Evolutionary conservation across 75 land plant species (phyloP), one percentile per base, ranked within the genome.

Genomic region (Ceratopteris richardii): DNA sequence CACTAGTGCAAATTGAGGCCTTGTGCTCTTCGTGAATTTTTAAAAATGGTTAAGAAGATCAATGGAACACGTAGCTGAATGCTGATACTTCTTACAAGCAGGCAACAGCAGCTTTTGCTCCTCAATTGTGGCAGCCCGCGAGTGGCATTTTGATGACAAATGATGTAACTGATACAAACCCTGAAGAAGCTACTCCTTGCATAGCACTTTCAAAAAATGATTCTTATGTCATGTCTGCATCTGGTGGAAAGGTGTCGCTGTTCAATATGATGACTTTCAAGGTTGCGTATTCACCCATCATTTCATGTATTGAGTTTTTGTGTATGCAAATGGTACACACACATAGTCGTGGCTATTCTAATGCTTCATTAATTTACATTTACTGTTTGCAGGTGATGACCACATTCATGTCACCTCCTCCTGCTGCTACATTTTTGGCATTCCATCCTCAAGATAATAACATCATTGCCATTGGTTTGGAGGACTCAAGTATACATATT

Each of bases 241-340:
- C 88, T 0, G 88, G 88, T 22, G 88, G 88, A 39, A 85, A 85
- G 53, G 79, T 85, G 24, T 85, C 88, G 6, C 57, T 85, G 3
- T 85, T 85, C 50, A 85, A 85, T 47, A 85, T 85, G 89, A 85
- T 85, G 89, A 85, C 89, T 41, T 85, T 85, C 54, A 85, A 85
- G 89, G 89, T 79, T 3, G 11, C 17, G 43, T 29, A 25, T 51
- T 9, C 25, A 10, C 6, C 44, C 17, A 23, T 23, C 30, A n/a
- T 63, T 25, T 33, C 37, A 4, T 9, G 3, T 33, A 9, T 33
- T 33, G n/a, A n/a, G n/a, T n/a, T n/a, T n/a, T n/a, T n/a, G n/a
- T n/a, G n/a, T n/a, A n/a, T n/a, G n/a, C n/a, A n/a, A n/a, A n/a
- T 33, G 9, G 9, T 33, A 9, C 7, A 33, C 19, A 24, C 54